These are phyloP conservation scores for Tausonia pullulans DNA, from an alignment of 1,284 basidiomycete species.

Conservation along the genomic window DNA sequence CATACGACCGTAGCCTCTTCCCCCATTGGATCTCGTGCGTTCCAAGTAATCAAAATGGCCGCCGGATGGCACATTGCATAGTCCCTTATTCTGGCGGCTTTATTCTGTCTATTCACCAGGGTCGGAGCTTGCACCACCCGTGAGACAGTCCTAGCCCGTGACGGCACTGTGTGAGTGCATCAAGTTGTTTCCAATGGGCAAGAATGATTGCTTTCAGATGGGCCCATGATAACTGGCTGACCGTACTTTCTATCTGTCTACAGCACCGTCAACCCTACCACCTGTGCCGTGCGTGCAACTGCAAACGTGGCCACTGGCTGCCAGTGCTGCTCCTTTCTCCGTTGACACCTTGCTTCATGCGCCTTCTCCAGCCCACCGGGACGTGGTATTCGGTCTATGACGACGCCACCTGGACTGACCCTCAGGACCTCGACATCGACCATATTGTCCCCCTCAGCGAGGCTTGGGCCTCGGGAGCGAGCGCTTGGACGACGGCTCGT, in stretches of 20 bases:
- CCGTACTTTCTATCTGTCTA: too few species aligned
- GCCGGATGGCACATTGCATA: too few species aligned
- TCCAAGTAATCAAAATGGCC: too few species aligned
- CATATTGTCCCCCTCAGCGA: conserved; percentile 19
- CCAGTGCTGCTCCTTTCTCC: too few species aligned
- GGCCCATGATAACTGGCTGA: too few species aligned
- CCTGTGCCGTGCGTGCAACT: too few species aligned
- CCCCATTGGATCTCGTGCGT: conserved; percentile 36
- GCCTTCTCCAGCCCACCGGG: conserved; percentile 22
- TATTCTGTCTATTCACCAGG: background rate
- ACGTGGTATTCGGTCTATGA: conserved; percentile 13
- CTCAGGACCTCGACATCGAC: conserved; percentile 46
- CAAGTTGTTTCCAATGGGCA: too few species aligned
- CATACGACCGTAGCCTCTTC: conserved; percentile 34
- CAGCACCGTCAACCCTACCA: too few species aligned
- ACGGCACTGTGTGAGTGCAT: conserved; percentile 33
- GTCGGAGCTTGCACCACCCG: conserved; percentile 45
- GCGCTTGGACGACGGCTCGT: conserved; percentile 41
- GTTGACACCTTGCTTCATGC: background rate
- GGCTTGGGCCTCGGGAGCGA: conserved; percentile 46
- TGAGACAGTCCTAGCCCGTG: conserved; percentile 46
- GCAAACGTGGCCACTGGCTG: too few species aligned
- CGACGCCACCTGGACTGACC: conserved; percentile 42
- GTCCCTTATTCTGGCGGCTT: conserved; percentile 17
- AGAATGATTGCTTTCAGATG: too few species aligned